Evolutionary conservation across 257 asterid species (phyloP).

Genomic region (Hygrophila difformis): DNA sequence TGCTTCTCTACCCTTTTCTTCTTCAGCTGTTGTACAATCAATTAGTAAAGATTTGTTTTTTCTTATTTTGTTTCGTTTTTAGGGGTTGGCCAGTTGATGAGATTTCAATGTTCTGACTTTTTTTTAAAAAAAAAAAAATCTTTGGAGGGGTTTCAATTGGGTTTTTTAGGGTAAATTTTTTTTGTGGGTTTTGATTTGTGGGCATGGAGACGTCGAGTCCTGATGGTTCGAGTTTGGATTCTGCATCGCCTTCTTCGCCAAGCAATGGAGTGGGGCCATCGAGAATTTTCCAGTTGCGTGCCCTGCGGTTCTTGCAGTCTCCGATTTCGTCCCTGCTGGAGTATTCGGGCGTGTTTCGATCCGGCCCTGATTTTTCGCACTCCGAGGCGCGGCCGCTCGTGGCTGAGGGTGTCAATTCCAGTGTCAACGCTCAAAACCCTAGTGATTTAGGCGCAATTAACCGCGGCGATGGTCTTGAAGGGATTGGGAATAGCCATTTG

Average conservation of each 20-base stretch:
- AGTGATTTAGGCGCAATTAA: conserved; percentile 10
- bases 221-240: conserved; percentile 15
- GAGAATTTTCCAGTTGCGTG: conserved; percentile 27
- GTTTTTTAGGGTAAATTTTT: neutral
- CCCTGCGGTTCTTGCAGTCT: conserved; percentile 37
- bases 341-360: conserved; percentile 42
- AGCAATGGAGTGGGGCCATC: conserved; percentile 14
- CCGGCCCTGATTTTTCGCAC: conserved; percentile 31
- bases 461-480: conserved; percentile 7
- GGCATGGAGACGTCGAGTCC: conserved; percentile 22
- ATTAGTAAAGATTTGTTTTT: no score
- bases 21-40: neutral
- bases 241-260: conserved; percentile 18
- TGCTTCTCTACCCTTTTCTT: neutral
- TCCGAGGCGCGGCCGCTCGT: conserved; percentile 32
- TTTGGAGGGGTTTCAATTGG: neutral
- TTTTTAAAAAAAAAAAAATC: no score
- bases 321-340: conserved; percentile 53
- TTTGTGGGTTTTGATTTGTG: neutral
- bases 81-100: no score
- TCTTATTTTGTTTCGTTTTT: no score
- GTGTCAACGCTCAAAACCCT: conserved; percentile 9
- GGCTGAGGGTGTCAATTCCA: conserved; percentile 4
- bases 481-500: conserved; percentile 14
- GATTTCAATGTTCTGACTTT: no score